Conservation (phyloP, 2,329 filamentous ascomycete species). For the Verticillium klebahnii region DNA sequence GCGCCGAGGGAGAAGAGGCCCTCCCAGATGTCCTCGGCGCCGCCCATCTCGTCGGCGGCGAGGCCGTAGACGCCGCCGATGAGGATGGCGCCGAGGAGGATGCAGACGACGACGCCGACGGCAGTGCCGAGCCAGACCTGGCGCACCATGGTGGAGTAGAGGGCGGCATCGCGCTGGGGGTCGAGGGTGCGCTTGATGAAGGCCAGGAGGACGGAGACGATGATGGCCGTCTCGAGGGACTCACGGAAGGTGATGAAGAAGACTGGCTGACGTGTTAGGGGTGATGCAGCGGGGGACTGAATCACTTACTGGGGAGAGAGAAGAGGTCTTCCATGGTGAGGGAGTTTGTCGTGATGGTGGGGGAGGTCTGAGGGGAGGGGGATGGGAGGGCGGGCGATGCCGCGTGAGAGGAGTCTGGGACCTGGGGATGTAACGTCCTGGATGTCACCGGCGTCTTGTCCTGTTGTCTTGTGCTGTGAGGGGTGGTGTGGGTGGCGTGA, state of each 20-base stretch:
- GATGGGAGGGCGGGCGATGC: not conserved
- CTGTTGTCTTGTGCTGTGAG: not conserved
- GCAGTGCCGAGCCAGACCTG: slow-evolving; percentile 53
- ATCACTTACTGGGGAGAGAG: slow-evolving; percentile 10
- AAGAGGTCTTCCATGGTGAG: slow-evolving; percentile 12
- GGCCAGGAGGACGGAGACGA: slow-evolving; percentile 61
- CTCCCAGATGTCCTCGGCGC: slow-evolving; percentile 62
- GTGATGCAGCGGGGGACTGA: not conserved
- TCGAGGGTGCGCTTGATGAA: slow-evolving; percentile 62
- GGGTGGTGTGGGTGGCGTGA: not conserved
- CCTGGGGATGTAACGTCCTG: not conserved
- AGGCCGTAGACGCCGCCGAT: slow-evolving; percentile 41
- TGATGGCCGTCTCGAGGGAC: slow-evolving; percentile 60
- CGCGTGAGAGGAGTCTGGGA: no score
- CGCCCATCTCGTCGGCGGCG: slow-evolving; percentile 50
- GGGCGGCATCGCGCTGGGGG: slow-evolving; percentile 40
- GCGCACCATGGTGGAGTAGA: slow-evolving; percentile 51
- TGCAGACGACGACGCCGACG: slow-evolving; percentile 10
- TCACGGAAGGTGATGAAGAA: slow-evolving; percentile 71
- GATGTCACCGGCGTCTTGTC: not conserved
- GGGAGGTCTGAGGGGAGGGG: not conserved
- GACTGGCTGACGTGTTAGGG: slow-evolving; percentile 27
- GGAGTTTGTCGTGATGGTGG: not conserved
- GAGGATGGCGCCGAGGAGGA: slow-evolving; percentile 13
- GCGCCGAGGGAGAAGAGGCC: slow-evolving; percentile 58